Evolutionary conservation across 208 protist species (phyloP), one percentile per base, ranked within the genome.

Genomic region (Crithidia fasciculata): DNA sequence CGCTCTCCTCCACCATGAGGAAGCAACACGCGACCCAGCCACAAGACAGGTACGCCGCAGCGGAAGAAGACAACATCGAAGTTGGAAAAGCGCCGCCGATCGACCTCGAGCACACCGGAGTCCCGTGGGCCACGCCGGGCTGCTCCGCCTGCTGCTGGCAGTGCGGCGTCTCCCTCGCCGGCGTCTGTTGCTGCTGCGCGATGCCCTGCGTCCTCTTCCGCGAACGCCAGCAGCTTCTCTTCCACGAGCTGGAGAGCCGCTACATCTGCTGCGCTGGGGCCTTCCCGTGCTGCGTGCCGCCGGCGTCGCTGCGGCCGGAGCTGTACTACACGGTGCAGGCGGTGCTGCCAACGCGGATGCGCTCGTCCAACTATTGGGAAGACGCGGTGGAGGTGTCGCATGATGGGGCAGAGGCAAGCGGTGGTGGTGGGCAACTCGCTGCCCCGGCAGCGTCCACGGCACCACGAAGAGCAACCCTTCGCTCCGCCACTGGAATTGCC

Each of bases 261-360:
- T 85, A 88, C 41, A 69, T 85, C 52, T 88, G 84, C 69, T 88
- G 84, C 59, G 76, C 69, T 5, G 73, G 73, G 6, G 71, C 78
- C 57, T 72, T 88, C 15, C 72, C 80, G 16, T 88, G 80, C 65
- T 88, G 84, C 57, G 69, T 82, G 36, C 80, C 84, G 36, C 74
- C 76, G 16, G 58, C 59, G 36, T 41, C 70, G 28, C 67, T 83
- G 60, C 80, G 80, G 36, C 84, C 84, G 13, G 84, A 88, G 80
- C 63, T 88, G 56, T 88, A 88, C 77, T 71, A 78, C 52, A 85
- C 80, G 8, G 58, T 75, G 28, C 54, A 45, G 13, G 64, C 75
- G 36, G 61, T 39, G 28, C 52, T 57, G 41, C 28, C 39, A 28
- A 28, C 28, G 28, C 28, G 9, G 50, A 59, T 13, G 47, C 43